Evolutionary conservation across 257 asterid genomes (phyloP).

Genomic region (Solanum pinnatisectum): DNA sequence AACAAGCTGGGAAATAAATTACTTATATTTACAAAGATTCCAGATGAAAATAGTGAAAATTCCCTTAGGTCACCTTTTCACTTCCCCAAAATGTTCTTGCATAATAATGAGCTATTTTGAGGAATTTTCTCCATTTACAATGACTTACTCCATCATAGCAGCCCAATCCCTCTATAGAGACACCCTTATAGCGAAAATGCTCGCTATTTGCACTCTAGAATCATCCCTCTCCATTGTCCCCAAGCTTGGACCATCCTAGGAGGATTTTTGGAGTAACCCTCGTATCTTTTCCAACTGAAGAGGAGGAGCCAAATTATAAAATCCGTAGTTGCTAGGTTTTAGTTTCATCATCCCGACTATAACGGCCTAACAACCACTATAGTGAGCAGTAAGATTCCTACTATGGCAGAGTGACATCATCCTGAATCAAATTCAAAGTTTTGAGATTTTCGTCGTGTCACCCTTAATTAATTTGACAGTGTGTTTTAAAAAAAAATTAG

Average conservation of each 20-base stretch:
- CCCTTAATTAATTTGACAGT: background rate
- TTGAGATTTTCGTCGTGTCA: background rate
- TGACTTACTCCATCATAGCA: background rate
- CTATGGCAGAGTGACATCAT: background rate
- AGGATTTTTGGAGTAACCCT: background rate
- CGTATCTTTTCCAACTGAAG: background rate
- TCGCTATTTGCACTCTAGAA: too few relatives aligned
- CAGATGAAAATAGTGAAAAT: background rate
- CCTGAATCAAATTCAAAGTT: background rate
- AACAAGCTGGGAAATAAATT: background rate
- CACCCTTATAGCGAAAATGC: background rate
- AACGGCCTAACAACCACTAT: background rate
- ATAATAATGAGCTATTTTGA: background rate
- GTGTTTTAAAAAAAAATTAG: background rate
- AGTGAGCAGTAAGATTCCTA: background rate
- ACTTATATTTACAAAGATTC: background rate
- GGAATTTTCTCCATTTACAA: background rate
- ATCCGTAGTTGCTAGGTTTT: background rate
- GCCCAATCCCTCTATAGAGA: too few relatives aligned
- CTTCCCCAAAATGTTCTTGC: background rate
- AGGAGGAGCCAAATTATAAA: background rate
- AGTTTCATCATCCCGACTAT: background rate
- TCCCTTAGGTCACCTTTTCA: background rate
- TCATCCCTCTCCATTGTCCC: background rate
- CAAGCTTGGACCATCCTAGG: too few relatives aligned